A percentile compares a stretch with the other conserved stretches of the same genome.
Evolutionary conservation across 495 filamentous ascomycete genomes (phyloP).

Genomic region (Trichoderma virens): DNA sequence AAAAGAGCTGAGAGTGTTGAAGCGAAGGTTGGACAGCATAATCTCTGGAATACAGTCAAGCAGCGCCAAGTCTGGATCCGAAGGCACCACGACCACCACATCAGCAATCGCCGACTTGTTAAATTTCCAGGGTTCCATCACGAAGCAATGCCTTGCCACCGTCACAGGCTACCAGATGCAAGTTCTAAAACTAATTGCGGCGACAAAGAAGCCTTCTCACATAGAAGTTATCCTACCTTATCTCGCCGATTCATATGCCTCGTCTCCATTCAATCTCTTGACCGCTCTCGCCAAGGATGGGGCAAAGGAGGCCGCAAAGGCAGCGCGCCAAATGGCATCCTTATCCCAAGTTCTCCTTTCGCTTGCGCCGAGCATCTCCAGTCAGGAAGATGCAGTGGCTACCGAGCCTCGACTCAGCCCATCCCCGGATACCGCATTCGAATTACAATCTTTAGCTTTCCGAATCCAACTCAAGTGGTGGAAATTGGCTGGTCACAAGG

Average conservation of each 20-base stretch:
- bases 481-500: slow-evolving; percentile 61
- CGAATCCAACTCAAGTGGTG: slow-evolving; percentile 61
- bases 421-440: slow-evolving; percentile 52
- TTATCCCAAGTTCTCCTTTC: slow-evolving; percentile 60
- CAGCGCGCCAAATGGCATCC: slow-evolving; percentile 60
- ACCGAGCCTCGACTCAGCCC: slow-evolving; percentile 41
- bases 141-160: slow-evolving; percentile 33
- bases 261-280: slow-evolving; percentile 63
- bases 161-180: slow-evolving; percentile 41
- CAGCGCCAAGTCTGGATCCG: slow-evolving; percentile 13
- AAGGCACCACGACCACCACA: slow-evolving; percentile 23
- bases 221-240: slow-evolving; percentile 42
- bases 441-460: slow-evolving; percentile 60
- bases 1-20: slow-evolving; percentile 67
- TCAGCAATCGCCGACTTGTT: slow-evolving; percentile 51
- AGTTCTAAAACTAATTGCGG: slow-evolving; percentile 39
- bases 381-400: slow-evolving; percentile 42
- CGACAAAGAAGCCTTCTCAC: slow-evolving; percentile 41
- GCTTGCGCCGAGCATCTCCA: slow-evolving; percentile 50
- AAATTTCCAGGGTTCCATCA: slow-evolving; percentile 38
- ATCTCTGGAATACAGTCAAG: neutral
- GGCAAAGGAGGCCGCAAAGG: slow-evolving; percentile 46
- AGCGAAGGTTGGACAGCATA: slow-evolving; percentile 47
- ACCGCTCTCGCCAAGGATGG: slow-evolving; percentile 39
- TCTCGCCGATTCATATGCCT: slow-evolving; percentile 35